Evolutionary conservation across 2,329 filamentous ascomycete genomes (phyloP).

Genomic region (Arachnopeziza araneosa): DNA sequence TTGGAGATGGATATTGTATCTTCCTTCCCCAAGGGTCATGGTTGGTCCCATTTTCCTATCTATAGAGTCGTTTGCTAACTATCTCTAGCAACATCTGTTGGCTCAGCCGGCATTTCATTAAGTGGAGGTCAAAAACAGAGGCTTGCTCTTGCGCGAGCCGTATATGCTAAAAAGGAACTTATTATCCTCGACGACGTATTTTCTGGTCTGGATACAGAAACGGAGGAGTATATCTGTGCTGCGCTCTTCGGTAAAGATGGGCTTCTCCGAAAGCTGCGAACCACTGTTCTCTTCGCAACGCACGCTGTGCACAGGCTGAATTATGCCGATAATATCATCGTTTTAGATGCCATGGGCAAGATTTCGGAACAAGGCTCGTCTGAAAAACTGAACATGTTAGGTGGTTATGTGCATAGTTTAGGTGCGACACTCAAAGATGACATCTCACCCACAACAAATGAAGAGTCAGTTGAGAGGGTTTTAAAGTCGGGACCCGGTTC

Average conservation of each 20-base stretch:
- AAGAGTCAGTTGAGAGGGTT: no score
- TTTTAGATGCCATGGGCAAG: slow-evolving; percentile 30
- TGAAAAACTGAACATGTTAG: slow-evolving; percentile 26
- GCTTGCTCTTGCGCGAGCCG: slow-evolving; percentile 56
- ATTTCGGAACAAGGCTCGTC: slow-evolving; percentile 34
- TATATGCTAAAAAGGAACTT: slow-evolving; percentile 29
- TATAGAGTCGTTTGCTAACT: no score
- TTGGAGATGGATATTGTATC: no score
- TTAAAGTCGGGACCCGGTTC: no score
- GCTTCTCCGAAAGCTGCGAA: slow-evolving; percentile 19
- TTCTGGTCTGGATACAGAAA: slow-evolving; percentile 16
- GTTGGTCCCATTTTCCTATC: no score
- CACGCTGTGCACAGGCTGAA: slow-evolving; percentile 29
- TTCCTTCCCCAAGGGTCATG: no score
- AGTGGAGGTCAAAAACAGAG: slow-evolving; percentile 40
- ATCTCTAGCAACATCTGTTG: no score
- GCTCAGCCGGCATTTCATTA: slow-evolving; percentile 24
- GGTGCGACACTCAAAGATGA: no score
- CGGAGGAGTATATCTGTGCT: slow-evolving; percentile 9
- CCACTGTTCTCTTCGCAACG: slow-evolving; percentile 36
- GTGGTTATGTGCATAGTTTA: slow-evolving; percentile 21
- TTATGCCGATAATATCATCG: slow-evolving; percentile 37
- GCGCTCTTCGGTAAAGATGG: slow-evolving; percentile 2
- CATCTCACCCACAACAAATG: no score
- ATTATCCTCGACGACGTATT: slow-evolving; percentile 18